Conservation (phyloP, 257 asterid genomes). For the Oldenlandia corymbosa region DNA sequence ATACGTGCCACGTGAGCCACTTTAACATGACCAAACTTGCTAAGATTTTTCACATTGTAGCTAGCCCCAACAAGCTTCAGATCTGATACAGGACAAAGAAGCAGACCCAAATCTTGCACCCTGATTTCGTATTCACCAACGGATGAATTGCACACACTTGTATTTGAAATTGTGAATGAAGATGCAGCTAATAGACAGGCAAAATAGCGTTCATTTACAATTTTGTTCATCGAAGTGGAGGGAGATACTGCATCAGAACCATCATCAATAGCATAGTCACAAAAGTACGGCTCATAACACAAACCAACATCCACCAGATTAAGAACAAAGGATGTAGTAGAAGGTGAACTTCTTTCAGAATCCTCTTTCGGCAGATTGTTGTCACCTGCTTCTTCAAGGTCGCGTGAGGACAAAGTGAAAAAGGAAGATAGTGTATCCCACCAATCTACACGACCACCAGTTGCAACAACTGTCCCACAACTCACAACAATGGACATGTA, state of each 20-base stretch:
- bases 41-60: conserved; percentile 62
- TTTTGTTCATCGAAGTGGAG: conserved; percentile 26
- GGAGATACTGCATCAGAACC: conserved; percentile 25
- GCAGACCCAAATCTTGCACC: conserved; percentile 80
- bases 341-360: conserved; percentile 20
- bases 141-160: conserved; percentile 34
- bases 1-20: conserved; percentile 74
- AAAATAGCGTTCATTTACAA: conserved; percentile 37
- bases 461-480: conserved; percentile 75
- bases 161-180: conserved; percentile 62
- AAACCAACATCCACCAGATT: conserved; percentile 79
- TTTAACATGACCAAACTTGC: conserved; percentile 72
- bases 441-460: conserved; percentile 98
- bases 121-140: conserved; percentile 52
- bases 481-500: conserved; percentile 52
- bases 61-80: conserved; percentile 30
- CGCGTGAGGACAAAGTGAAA: conserved; percentile 52
- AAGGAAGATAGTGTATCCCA: conserved; percentile 54
- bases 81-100: conserved; percentile 43
- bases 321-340: conserved; percentile 70
- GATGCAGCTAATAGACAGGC: conserved; percentile 88
- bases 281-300: conserved; percentile 71
- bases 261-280: conserved; percentile 22
- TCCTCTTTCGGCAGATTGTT: conserved; percentile 29
- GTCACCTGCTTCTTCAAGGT: conserved; percentile 40